Base-by-base conservation (phyloP, 2,329 filamentous ascomycete genomes). In the Exophiala calicioides region DNA sequence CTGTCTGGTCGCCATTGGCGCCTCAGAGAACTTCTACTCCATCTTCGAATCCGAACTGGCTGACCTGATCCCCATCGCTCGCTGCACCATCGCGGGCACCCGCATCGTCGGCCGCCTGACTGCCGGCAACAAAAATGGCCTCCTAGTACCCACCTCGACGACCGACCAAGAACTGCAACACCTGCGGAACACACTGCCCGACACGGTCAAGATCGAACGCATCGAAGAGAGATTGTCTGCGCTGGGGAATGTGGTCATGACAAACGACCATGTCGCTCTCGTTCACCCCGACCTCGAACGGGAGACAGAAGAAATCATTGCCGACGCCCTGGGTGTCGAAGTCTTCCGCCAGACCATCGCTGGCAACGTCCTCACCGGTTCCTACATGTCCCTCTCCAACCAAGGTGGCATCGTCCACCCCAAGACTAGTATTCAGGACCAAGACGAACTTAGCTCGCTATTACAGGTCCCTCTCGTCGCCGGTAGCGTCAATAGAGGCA, bases 1-100 rank as follows among this genome's bases (percentile, higher is more conserved):
- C 72, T 90, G 90, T 61, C 80, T 98, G 62, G 89, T 96, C 61
- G 90, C 91, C 57, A 82, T 95, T 58, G 93, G 93, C 65, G 90
- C 88, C 62, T 95, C 89, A 65, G 90, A 96, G 78, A 97, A 97
- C 81, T 98, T 98, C 73, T 97, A 97, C 83, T 90, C 88, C 77
- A 82, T 97, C 68, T 97, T 98, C 75, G 93, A 98, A 78, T 85
- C 91, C 55, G 93, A 98, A 76, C 80, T 98, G 53, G 89, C 95
- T 77, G 93, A 97, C 75, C 84, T 96, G 55, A 91, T 98, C 62
- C 93, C 93, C 60, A 96, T 96, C 70, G 93, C 89, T 72, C 88
- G 93, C 73, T 90, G 89, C 60, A 96, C 91, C 48, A 97, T 98
- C 68, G 90, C 90, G 54, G 93, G 93, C 60, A 97, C 91, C 29